phyloP scores from a whole-genome alignment of 2,329 filamentous ascomycete species.

The Penicillium sp. region DNA sequence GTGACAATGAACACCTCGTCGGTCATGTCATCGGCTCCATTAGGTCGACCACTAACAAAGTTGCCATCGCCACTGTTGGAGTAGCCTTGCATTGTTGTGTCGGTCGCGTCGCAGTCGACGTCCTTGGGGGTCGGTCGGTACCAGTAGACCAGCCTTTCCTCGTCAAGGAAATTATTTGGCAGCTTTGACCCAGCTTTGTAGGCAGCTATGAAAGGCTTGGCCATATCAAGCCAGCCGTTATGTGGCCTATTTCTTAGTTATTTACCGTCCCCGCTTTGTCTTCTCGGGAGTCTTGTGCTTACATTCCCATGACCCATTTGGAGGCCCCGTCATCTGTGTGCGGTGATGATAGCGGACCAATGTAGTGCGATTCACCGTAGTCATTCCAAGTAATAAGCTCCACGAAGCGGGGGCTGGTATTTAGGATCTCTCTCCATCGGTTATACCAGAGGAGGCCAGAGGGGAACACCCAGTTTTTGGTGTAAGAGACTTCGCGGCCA shows the following conservation, averaged over 20 bases:
- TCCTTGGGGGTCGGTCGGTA: constrained; percentile 50
- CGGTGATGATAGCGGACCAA: constrained; percentile 47
- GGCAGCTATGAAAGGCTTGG: constrained; percentile 53
- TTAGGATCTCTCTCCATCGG: constrained; percentile 44
- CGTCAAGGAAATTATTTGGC: constrained; percentile 39
- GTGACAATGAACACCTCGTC: constrained; percentile 54
- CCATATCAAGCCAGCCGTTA: constrained; percentile 53
- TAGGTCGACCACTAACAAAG: constrained; percentile 52
- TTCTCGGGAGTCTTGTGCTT: constrained; percentile 9
- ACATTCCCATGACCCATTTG: constrained; percentile 52
- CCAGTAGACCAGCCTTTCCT: constrained; percentile 56
- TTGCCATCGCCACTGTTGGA: constrained; percentile 50
- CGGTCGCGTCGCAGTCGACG: constrained; percentile 52
- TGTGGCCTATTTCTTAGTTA: constrained; percentile 41
- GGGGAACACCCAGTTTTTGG: constrained; percentile 53
- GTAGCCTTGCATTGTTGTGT: constrained; percentile 47
- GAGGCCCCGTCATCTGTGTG: constrained; percentile 40
- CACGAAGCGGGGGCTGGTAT: constrained; percentile 44
- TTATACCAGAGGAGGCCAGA: constrained; percentile 46
- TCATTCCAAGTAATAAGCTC: too few relatives aligned
- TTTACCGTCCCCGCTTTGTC: neutral
- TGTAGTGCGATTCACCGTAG: constrained; percentile 56
- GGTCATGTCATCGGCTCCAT: constrained; percentile 50
- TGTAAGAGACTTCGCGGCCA: constrained; percentile 44
- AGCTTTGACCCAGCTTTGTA: constrained; percentile 48